Base-by-base conservation (phyloP, 495 filamentous ascomycete species). In the Penicillium canariense region DNA sequence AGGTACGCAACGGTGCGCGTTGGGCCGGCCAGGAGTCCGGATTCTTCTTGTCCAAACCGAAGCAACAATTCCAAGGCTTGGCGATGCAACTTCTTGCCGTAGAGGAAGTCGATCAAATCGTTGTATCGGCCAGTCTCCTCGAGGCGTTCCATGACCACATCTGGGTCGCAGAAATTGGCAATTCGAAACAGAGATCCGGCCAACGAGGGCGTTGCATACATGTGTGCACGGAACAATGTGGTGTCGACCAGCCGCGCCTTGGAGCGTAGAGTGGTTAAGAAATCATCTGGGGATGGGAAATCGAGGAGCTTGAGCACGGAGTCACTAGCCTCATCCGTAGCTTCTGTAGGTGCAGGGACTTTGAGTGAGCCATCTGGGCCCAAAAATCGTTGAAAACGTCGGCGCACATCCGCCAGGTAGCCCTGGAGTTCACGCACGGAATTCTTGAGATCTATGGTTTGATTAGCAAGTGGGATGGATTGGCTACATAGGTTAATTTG, bases 151-250 rank as follows among this genome's bases (percentile, higher is more conserved):
- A 95, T 93, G 23, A 99, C 92, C 1, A 99, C 94, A 25, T 89
- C 87, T 0, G 94, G 93, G 58, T 97, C 93, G 61, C 94, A 97
- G 69, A 96, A 97, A 67, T 99, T 99, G 66, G 90, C 86, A 45
- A 97, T 90, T 12, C 95, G 90, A 72, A 99, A 96, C 1, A 99
- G 82, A 3, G 91, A 88, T 1, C 88, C 90, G 26, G 90, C 91
- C 1, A 97, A 77, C 2, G 87, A 83, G 5, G 94, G 94, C 10
- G 84, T 86, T 5, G 86, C 88, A 56, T 89, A 90, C 89, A 97
- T 97, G 64, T 94, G 91, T 2, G 89, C 86, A 22, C 93, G 83
- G 74, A 99, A 99, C 1, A 97, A 79, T 2, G 91, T 91, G 1
- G 94, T 97, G 64, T 99, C 94, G 17, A 99, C 87, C 2, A 96